Evolutionary conservation across 805 yeast genomes (phyloP), one percentile per base, ranked within the genome.

Genomic region (Wickerhamiella bombiphila): DNA sequence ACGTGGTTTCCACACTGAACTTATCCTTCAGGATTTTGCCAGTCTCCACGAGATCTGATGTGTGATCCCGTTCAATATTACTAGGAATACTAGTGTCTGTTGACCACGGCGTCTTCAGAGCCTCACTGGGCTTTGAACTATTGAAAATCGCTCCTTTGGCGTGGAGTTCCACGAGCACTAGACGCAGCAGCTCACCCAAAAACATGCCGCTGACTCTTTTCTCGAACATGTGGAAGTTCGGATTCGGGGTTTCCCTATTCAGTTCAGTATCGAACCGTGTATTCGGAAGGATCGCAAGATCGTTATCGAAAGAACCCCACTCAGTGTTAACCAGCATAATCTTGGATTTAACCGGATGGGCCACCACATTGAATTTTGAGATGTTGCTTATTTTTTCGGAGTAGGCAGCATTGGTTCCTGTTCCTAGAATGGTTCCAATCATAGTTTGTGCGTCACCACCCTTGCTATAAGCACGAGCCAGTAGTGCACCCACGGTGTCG

Each of bases 391-490:
- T 57, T 40, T 72, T 68, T 59, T 88, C 98, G 55, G 72, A 67
- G 60, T 91, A 88, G 13, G 95, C 94, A 44, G 96, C 96, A 58
- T 88, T 88, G 21, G 97, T 88, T 55, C 98, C 98, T 2, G 98
- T 91, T 47, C 98, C 98, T 53, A 86, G 82, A 45, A 88, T 88
- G 44, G 86, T 76, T 35, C 98, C 97, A 47, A 86, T 66, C 6
- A 80, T 69, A 7, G 96, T 81, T 40, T 74, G 75, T 34, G 91
- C 74, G 42, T 73, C 74, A 36, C 68, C 58, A 28, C 74, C 67
- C 36, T 81, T 72, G 3, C 81, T 65, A 60, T 88, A 88, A 20
- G 95, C 78, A 51, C 94, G 75, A 7, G 94, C 76, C 53, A 88
- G 65, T 43, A 88, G 67, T 9, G 97, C 86, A 31, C 98, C 97